Evolutionary conservation across 139 green algal genomes (phyloP), one percentile per base, ranked within the genome.

Genomic region (Dunaliella primolecta): DNA sequence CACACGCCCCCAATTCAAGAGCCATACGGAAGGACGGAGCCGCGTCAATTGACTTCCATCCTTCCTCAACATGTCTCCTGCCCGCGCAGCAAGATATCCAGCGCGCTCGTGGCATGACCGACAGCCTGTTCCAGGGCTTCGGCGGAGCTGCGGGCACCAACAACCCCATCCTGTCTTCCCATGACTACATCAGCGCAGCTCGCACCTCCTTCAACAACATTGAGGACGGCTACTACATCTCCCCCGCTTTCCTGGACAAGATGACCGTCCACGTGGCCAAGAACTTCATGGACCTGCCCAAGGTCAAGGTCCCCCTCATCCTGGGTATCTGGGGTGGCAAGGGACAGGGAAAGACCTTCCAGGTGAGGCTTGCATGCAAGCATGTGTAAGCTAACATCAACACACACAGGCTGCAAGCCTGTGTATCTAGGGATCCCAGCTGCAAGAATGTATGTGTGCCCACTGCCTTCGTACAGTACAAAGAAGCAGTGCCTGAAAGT

Each of bases 241-340:
- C 96, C 34, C 95, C 95, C 25, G 85, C 95, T 35, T 99, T 99
- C 94, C 89, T 99, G 88, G 97, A 99, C 94, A 99, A 99, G 90
- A 91, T 98, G 86, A 92, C 92, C 76, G 94, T 98, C 85, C 97
- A 99, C 93, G 86, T 99, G 23, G 95, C 96, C 84, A 99, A 99
- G 95, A 99, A 98, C 96, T 98, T 97, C 93, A 94, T 98, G 87
- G 93, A 97, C 85, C 90, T 98, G 75, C 95, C 95, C 72, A 95
- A 94, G 88, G 94, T 95, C 90, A 96, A 96, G 95, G 94, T 98
- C 31, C 97, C 97, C 78, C 94, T 99, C 46, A 99, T 99, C 88
- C 91, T 99, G 84, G 97, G 97, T 82, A 97, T 99, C 90, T 99
- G 97, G 97, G 97, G 97, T 89, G 97, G 97, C 85, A 99, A 99